Conservation (phyloP, 495 filamentous ascomycete genomes). For the Recurvomyces mirabilis region DNA sequence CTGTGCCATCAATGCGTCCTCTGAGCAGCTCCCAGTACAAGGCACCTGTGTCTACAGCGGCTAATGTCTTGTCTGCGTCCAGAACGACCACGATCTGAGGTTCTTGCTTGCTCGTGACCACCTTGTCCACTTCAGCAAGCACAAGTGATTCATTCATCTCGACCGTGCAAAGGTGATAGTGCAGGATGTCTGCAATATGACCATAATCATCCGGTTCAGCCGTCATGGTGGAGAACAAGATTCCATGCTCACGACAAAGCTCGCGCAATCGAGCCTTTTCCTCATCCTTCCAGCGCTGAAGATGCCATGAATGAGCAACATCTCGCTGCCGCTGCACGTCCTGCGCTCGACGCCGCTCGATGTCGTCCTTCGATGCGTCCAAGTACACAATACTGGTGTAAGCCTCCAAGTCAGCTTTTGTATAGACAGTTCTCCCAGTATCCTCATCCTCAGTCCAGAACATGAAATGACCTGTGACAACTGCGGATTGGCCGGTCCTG, state of each 20-base stretch:
- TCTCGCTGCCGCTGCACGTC: conserved; percentile 36
- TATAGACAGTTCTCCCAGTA: conserved; percentile 30
- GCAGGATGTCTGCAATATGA: too few species aligned
- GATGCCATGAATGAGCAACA: conserved; percentile 29
- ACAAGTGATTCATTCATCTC: conserved; percentile 32
- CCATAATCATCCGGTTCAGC: too few species aligned
- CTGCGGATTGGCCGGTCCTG: conserved; percentile 29
- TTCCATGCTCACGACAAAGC: conserved; percentile 38
- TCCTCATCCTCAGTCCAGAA: conserved; percentile 42
- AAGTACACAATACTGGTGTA: conserved; percentile 57
- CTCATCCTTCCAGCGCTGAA: conserved; percentile 41
- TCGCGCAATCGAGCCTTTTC: conserved; percentile 40
- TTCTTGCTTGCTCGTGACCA: conserved; percentile 20
- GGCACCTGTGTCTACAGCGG: conserved; percentile 41
- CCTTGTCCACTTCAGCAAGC: conserved; percentile 33
- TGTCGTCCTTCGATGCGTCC: conserved; percentile 31
- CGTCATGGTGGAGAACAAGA: conserved; percentile 35
- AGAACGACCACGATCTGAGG: conserved; percentile 42
- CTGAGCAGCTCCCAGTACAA: conserved; percentile 41
- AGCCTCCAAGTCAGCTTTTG: conserved; percentile 36
- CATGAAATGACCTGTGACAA: conserved; percentile 53
- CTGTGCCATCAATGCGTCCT: too few species aligned
- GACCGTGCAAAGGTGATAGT: too few species aligned
- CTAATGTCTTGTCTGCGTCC: conserved; percentile 50
- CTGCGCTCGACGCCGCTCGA: conserved; percentile 29